Evolutionary conservation across 2,329 filamentous ascomycete genomes (phyloP), one percentile per base, ranked within the genome.

Genomic region (Fonsecaea multimorphosa): DNA sequence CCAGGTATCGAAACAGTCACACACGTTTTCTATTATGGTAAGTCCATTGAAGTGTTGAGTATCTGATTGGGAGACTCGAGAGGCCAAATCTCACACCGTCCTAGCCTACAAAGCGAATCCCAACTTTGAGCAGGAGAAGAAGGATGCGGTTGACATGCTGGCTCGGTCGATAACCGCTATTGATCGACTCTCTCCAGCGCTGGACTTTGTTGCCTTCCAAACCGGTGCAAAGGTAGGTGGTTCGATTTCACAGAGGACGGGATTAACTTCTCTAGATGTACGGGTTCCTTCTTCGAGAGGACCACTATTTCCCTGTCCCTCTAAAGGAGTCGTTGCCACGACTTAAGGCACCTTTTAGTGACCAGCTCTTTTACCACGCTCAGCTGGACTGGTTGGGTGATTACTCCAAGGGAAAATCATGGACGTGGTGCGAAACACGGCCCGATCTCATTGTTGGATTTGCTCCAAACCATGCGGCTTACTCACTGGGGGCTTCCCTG

Each of bases 371-470:
- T 49, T 74, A 74, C 24, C 76, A 77, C 61, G 68, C 69, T 6
- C 69, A 69, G 27, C 72, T 72, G 8, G 69, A 74, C 31, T 63
- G 72, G 6, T 70, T 77, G 0, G 55, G 36, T 3, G 22, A 52
- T 40, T 66, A 64, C 14, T 73, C 71, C 67, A 70, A 70, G 51
- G 69, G 57, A 16, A 74, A 71, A 67, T 68, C 19, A 14, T 79
- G 70, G 78, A 78, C 72, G 31, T 77, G 74, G 74, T 73, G 73
- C 4, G 77, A 78, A 59, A 75, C 78, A 16, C 74, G 74, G 14
- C 74, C 74, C 7, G 73, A 76, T 63, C 70, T 71, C 16, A 71
- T 76, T 24, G 59, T 76, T 27, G 75, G 75, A 0, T 77, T 76
- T 38, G 72, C 72, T 2, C 75, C 74, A 0, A 73, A 73, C 36